Percentiles rank a stretch among this genome's conserved stretches.
Conservation (phyloP, 1,139 yeast species). For the Neolecta irregularis region DNA sequence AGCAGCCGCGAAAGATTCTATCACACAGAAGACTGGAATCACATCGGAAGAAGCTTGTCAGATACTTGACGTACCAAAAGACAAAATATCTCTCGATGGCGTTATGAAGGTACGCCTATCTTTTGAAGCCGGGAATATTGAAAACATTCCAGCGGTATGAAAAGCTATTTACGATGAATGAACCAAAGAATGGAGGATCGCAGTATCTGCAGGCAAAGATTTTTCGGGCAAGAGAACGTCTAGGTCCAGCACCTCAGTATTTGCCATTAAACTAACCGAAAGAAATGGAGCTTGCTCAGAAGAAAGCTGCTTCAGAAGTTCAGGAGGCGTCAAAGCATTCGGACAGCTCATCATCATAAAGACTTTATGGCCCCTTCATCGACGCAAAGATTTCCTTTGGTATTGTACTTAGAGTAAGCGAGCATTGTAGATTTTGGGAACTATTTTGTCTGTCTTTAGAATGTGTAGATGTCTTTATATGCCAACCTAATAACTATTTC, state of each 20-base stretch:
- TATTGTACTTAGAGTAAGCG: too few relatives aligned
- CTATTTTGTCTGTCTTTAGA: too few relatives aligned
- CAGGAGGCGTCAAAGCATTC: too few relatives aligned
- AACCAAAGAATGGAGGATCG: constrained; percentile 86
- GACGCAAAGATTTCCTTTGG: too few relatives aligned
- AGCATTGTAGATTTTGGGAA: too few relatives aligned
- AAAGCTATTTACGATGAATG: constrained; percentile 72
- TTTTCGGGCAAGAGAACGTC: constrained; percentile 61
- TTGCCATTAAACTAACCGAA: constrained; percentile 29
- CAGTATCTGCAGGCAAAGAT: constrained; percentile 87
- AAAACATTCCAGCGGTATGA: constrained; percentile 37
- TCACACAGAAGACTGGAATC: constrained; percentile 22
- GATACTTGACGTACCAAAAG: constrained; percentile 60
- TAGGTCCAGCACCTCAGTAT: too few relatives aligned
- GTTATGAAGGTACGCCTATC: constrained; percentile 32
- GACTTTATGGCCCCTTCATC: too few relatives aligned
- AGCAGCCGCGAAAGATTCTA: constrained; percentile 13
- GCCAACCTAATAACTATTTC: too few relatives aligned
- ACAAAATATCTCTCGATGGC: constrained; percentile 38
- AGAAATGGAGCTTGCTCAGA: neutral
- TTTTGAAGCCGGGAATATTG: neutral
- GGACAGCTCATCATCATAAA: too few relatives aligned
- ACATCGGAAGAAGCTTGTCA: constrained; percentile 81
- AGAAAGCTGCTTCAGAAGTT: neutral
- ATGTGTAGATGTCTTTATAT: too few relatives aligned